phyloP scores from a whole-genome alignment of 345 rosid genomes.

The Linum trigynum region DNA sequence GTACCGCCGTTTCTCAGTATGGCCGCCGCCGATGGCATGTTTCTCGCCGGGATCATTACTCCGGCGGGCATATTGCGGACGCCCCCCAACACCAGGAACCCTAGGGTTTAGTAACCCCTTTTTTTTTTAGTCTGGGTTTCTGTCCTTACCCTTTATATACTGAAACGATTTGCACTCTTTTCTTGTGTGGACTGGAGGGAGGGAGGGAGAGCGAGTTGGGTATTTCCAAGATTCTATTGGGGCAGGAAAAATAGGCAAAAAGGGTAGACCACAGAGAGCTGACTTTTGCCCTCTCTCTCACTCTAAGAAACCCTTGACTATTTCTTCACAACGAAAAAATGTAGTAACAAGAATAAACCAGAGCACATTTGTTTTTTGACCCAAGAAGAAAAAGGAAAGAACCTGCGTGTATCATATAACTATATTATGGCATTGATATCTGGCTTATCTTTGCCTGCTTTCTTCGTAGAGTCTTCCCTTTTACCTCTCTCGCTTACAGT shows the following conservation, averaged over 20 bases:
- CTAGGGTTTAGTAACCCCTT: slow-evolving; percentile 1
- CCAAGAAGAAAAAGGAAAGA: no score
- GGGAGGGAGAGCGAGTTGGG: no score
- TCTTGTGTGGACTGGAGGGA: no score
- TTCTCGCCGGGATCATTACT: slow-evolving; percentile 50
- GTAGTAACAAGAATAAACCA: no score
- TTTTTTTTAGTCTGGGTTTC: no score
- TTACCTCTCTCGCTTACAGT: neutral
- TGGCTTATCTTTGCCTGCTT: neutral
- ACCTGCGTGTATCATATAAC: no score
- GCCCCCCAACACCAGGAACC: slow-evolving; percentile 15
- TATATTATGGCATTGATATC: no score
- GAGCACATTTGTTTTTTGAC: no score
- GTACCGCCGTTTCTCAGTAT: neutral
- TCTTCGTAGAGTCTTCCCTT: neutral
- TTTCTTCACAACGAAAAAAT: no score
- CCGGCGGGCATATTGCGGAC: slow-evolving; percentile 45
- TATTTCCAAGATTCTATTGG: neutral
- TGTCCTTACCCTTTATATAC: no score
- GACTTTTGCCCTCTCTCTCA: neutral
- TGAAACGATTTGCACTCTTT: no score
- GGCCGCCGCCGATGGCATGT: slow-evolving; percentile 33
- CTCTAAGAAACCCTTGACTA: neutral
- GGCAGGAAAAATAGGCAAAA: neutral
- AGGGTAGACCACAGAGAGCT: neutral